A percentile compares a stretch with the other conserved stretches of the same genome.
Evolutionary conservation across 108 stramenopile genomes (phyloP).

Genomic region (Schizochytrium sp.): DNA sequence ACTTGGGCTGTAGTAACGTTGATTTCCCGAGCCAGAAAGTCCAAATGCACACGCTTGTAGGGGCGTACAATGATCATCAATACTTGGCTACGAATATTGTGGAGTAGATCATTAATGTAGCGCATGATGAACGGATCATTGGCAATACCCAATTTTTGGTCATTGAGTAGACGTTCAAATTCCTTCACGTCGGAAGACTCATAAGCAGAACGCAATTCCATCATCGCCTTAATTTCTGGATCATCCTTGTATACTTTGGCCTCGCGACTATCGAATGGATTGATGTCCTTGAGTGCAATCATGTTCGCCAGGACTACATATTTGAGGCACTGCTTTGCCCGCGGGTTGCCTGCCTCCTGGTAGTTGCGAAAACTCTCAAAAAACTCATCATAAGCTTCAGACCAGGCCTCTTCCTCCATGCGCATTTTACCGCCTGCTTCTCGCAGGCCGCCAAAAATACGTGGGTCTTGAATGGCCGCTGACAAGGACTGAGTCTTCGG

Average conservation of each 20-base stretch:
- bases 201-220: slow-evolving; percentile 74
- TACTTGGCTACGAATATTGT: slow-evolving; percentile 75
- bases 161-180: slow-evolving; percentile 71
- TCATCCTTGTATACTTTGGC: slow-evolving; percentile 79
- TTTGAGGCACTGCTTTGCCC: slow-evolving; percentile 78
- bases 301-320: slow-evolving; percentile 79
- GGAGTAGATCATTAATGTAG: slow-evolving; percentile 72
- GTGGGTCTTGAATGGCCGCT: slow-evolving; percentile 75
- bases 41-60: slow-evolving; percentile 69
- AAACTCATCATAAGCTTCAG: slow-evolving; percentile 77
- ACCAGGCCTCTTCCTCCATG: slow-evolving; percentile 75
- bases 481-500: slow-evolving; percentile 61
- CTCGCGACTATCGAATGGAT: slow-evolving; percentile 78
- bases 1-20: slow-evolving; percentile 64
- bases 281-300: slow-evolving; percentile 75
- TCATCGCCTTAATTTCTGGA: slow-evolving; percentile 76
- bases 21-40: slow-evolving; percentile 71
- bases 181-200: slow-evolving; percentile 72
- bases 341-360: slow-evolving; percentile 74
- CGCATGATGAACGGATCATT: slow-evolving; percentile 74
- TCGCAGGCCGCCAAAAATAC: slow-evolving; percentile 75
- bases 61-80: slow-evolving; percentile 70
- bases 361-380: slow-evolving; percentile 77
- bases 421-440: slow-evolving; percentile 81
- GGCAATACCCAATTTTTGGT: slow-evolving; percentile 68